A percentile compares a stretch with the other conserved stretches of the same genome.
phyloP scores from a whole-genome alignment of 1,284 basidiomycete species.

The Anthracocystis setariae region DNA sequence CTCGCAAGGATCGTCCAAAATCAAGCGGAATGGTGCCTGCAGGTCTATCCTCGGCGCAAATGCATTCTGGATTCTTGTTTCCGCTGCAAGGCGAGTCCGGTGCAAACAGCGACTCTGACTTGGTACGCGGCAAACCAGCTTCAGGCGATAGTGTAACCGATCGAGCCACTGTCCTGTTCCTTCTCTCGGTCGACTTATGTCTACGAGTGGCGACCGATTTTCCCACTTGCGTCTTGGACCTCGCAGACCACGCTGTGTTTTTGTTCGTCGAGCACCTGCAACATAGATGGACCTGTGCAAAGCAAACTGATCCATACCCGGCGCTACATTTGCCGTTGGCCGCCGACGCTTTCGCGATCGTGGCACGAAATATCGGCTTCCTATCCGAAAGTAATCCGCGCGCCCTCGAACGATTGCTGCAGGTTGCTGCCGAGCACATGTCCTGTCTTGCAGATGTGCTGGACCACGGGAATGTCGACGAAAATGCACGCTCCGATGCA shows the following conservation, averaged over 20 bases:
- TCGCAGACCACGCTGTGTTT: conserved; percentile 30
- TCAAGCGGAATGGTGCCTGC: conserved; percentile 27
- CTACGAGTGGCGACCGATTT: conserved; percentile 22
- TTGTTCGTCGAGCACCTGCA: conserved; percentile 27
- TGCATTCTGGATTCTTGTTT: conserved; percentile 13
- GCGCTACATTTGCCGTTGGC: conserved; percentile 16
- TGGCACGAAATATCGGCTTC: conserved; percentile 16
- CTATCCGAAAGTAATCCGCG: conserved; percentile 12
- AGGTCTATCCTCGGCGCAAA: conserved; percentile 18
- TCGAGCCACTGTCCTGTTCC: conserved; percentile 28
- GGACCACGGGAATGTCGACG: conserved; percentile 8
- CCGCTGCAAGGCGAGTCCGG: background rate
- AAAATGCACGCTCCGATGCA: background rate
- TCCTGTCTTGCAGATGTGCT: conserved; percentile 18
- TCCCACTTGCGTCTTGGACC: conserved; percentile 21
- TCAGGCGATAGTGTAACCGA: background rate
- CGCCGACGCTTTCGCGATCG: conserved; percentile 11
- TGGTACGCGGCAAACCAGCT: background rate
- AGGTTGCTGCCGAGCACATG: conserved; percentile 30
- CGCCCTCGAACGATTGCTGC: conserved; percentile 11
- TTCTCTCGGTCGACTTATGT: conserved; percentile 24
- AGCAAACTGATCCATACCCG: conserved; percentile 14
- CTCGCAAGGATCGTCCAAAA: conserved; percentile 35
- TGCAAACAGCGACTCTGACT: background rate
- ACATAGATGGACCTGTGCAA: conserved; percentile 37